Percentiles rank a stretch among this genome's conserved stretches.
These are phyloP conservation scores for Dothiorella sarmentorum DNA, from an alignment of 2,329 filamentous ascomycete genomes.

Conservation along the genomic window DNA sequence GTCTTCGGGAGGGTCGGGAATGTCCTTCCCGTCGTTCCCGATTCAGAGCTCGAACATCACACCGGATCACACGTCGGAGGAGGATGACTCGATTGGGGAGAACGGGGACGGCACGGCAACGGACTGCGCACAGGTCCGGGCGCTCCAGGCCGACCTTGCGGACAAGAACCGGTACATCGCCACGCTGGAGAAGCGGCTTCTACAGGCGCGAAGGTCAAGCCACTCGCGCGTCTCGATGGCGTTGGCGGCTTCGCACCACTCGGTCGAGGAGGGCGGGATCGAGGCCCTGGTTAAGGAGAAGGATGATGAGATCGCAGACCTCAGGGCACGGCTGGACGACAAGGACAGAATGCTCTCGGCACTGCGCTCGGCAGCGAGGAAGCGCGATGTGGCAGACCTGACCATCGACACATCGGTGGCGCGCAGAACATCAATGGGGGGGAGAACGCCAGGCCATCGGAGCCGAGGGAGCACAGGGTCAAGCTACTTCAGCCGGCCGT, in stretches of 20 bases:
- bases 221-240: slow-evolving; percentile 81
- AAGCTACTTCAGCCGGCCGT: slow-evolving; percentile 23
- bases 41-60: slow-evolving; percentile 24
- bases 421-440: slow-evolving; percentile 16
- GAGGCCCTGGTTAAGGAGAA: slow-evolving; percentile 76
- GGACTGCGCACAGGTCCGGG: slow-evolving; percentile 76
- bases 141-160: slow-evolving; percentile 90
- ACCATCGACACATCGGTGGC: slow-evolving; percentile 27
- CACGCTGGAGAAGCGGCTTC: slow-evolving; percentile 84
- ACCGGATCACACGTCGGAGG: slow-evolving; percentile 31
- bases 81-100: slow-evolving; percentile 62
- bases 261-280: slow-evolving; percentile 76
- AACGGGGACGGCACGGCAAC: slow-evolving; percentile 84
- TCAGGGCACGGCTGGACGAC: slow-evolving; percentile 86
- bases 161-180: slow-evolving; percentile 97
- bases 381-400: slow-evolving; percentile 75
- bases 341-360: slow-evolving; percentile 92
- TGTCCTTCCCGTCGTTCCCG: slow-evolving; percentile 26
- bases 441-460: slow-evolving; percentile 34
- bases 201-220: slow-evolving; percentile 86
- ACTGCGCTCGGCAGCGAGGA: slow-evolving; percentile 77
- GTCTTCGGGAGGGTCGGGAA: slow-evolving; percentile 25
- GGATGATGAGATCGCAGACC: slow-evolving; percentile 85
- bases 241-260: slow-evolving; percentile 58
- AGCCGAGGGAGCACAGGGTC: slow-evolving; percentile 29